Percentiles rank a stretch among this genome's conserved stretches.
phyloP scores from a whole-genome alignment of 139 green algal genomes.

The Microglena sp. region DNA sequence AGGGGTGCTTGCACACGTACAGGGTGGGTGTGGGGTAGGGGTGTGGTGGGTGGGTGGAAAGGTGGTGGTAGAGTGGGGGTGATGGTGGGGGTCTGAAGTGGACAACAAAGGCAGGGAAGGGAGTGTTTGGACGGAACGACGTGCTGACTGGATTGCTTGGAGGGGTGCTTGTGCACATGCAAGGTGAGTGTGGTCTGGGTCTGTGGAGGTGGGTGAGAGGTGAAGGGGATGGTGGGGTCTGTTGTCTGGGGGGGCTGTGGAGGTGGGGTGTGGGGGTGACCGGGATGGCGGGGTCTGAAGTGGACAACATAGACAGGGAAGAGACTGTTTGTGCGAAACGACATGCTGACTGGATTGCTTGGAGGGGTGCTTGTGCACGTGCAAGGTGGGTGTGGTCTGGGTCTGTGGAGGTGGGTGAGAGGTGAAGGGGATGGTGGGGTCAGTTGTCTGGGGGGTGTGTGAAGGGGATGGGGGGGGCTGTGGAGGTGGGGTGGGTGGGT shows the following conservation, averaged over 20 bases:
- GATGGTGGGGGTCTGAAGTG: no score
- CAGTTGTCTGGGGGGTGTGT: no score
- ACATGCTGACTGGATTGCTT: neutral
- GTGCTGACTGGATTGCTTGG: conserved; percentile 6
- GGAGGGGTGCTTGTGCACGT: no score
- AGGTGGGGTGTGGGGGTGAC: neutral
- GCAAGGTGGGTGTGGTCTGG: neutral
- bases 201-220: no score
- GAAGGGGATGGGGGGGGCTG: no score
- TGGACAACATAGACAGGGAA: no score
- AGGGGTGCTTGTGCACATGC: conserved; percentile 7
- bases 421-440: conserved; percentile 3
- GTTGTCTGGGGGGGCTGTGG: neutral
- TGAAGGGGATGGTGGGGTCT: conserved; percentile 1
- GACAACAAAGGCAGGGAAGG: conserved; percentile 13
- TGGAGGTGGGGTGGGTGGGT: neutral
- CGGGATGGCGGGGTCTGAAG: no score
- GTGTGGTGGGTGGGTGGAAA: neutral
- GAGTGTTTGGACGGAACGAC: conserved; percentile 16
- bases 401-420: no score
- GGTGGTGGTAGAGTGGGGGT: neutral
- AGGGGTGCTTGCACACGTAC: conserved; percentile 12
- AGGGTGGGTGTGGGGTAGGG: conserved; percentile 5
- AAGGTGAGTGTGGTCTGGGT: neutral
- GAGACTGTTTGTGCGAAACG: neutral